Conservation (phyloP, 75 land plant genomes). For the Azolla pinnata region DNA sequence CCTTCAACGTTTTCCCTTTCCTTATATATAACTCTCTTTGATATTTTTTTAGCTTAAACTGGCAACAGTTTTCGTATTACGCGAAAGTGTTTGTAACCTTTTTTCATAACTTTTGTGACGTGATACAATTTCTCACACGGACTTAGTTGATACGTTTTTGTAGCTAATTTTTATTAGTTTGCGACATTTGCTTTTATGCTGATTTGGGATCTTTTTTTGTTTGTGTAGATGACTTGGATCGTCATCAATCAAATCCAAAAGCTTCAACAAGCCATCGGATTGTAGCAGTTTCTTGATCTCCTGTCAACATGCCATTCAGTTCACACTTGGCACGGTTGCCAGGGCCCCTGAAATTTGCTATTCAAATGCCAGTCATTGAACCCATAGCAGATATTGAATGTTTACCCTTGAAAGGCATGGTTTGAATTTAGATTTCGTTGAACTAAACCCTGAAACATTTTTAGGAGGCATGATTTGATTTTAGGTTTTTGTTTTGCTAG, state of each 20-base stretch:
- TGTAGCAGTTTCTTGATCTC: no score
- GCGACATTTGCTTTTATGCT: no score
- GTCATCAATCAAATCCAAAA: slow-evolving; percentile 93
- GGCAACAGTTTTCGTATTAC: background rate
- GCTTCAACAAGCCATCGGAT: slow-evolving; percentile 45
- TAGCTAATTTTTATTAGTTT: slow-evolving; percentile 12
- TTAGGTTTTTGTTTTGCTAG: no score
- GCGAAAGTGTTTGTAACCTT: background rate
- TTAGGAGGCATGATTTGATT: no score
- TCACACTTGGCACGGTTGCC: no score
- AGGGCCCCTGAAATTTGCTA: no score
- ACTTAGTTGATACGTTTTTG: background rate
- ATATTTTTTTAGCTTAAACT: background rate
- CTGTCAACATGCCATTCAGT: no score
- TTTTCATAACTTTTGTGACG: background rate
- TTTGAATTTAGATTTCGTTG: no score
- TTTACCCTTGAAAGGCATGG: no score
- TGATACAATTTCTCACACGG: background rate
- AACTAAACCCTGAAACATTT: no score
- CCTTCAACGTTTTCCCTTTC: background rate
- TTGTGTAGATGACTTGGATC: slow-evolving; percentile 91
- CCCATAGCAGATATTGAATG: no score
- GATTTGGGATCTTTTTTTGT: background rate
- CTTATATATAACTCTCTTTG: background rate
- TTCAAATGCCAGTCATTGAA: no score